Evolutionary conservation across 345 rosid species (phyloP).

Genomic region (Hibiscus trionum): DNA sequence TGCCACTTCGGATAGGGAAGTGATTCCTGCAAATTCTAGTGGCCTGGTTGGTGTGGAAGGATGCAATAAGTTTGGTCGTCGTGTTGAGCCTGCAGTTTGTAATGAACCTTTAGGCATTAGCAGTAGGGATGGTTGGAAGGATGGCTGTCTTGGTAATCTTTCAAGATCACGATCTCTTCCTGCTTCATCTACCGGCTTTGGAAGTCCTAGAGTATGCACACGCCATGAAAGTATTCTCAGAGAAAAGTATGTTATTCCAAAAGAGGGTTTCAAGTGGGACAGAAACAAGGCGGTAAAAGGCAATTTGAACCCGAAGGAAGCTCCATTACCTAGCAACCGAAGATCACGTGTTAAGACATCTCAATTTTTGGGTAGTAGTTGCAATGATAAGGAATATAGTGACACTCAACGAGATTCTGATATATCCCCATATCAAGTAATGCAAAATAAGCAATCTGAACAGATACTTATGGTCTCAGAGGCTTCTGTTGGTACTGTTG

Average conservation of each 20-base stretch:
- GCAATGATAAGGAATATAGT: conserved; percentile 12
- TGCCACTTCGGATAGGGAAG: conserved; percentile 54
- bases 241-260: conserved; percentile 42
- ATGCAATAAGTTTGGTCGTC: conserved; percentile 20
- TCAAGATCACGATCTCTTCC: conserved; percentile 79
- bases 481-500: conserved; percentile 22
- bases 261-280: conserved; percentile 36
- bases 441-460: conserved; percentile 18
- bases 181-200: conserved; percentile 35
- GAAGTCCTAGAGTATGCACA: conserved; percentile 39
- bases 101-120: conserved; percentile 85
- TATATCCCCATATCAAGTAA: conserved; percentile 24
- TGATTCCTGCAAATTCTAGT: conserved; percentile 33
- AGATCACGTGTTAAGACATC: conserved; percentile 32
- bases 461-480: conserved; percentile 33
- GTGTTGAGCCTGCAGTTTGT: conserved; percentile 19
- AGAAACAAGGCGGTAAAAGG: conserved; percentile 39
- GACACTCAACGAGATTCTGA: conserved; percentile 38
- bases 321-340: conserved; percentile 34
- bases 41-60: conserved; percentile 28
- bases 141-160: conserved; percentile 32
- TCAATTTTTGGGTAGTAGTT: background rate
- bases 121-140: conserved; percentile 97
- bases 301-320: conserved; percentile 31
- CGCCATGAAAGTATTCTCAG: conserved; percentile 33